Evolutionary conservation across 116 monocot species (phyloP), one percentile per base, ranked within the genome.

Genomic region (Trichopus zeylanicus): DNA sequence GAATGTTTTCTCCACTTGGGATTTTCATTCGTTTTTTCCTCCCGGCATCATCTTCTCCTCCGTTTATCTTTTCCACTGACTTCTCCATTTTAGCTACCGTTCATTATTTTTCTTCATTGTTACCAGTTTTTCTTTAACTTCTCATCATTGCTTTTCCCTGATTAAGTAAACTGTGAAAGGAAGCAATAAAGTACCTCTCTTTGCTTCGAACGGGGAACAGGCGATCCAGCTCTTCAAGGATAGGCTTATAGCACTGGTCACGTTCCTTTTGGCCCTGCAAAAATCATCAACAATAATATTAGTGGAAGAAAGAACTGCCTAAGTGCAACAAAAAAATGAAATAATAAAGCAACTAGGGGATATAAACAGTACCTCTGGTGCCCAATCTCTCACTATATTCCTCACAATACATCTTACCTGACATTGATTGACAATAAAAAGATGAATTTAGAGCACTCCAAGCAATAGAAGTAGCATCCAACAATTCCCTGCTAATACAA

Each of bases 381-480:
- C 82, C 95, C 95, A 95, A 59, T 95, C 95, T 70, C 95, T 83
- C 33, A 95, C 81, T 37, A 95, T 84, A 65, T 95, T 95, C 67
- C 95, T 73, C 56, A 95, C 83, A 53, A 95, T 90, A 32, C 95
- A 95, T 67, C 95, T 80, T 24, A 95, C 95, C 91, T 91, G 62
- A 64, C 38, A 75, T 10, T 0, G 53, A 16, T 0, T 55, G 33
- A 51, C 12, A 38, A 27, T 29, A 34, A 56, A 2, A 53, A 62
- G 2, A 28, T 54, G 30, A 32, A 32, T 23, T 31, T 49, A 49
- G 8, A 49, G 21, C 19, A 42, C 18, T 42, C n/a, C 42, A 16
- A 42, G 3, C 42, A 42, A 13, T 15, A 13, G 12, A 13, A 39
- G 39, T 13, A 42, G 42, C 42, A 42, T 42, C 42, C 42, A 42